These are phyloP conservation scores for Ceratocystis colombiana DNA, from an alignment of 2,329 filamentous ascomycete genomes.

Conservation along the genomic window DNA sequence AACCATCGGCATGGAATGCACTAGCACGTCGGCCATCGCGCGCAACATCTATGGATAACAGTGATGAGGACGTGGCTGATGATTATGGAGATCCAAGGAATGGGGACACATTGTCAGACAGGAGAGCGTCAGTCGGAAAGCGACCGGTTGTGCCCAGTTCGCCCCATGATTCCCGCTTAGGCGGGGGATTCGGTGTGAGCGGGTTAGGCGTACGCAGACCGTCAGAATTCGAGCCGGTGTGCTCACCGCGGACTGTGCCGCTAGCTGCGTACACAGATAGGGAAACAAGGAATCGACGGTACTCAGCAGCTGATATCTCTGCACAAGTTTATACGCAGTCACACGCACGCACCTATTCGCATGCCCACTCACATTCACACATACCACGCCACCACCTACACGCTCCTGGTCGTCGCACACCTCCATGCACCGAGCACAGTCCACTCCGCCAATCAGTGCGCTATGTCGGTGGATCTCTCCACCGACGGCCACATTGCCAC, in stretches of 20 bases:
- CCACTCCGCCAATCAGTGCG: neutral
- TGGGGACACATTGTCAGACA: neutral
- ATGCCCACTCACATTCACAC: neutral
- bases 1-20: constrained; percentile 2
- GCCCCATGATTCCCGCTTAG: neutral
- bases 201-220: neutral
- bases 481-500: neutral
- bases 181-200: neutral
- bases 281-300: neutral
- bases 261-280: neutral
- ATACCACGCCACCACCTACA: neutral
- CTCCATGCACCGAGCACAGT: neutral
- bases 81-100: neutral
- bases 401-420: neutral
- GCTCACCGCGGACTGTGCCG: neutral
- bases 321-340: neutral
- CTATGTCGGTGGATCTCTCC: neutral
- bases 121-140: neutral
- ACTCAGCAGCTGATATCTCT: neutral
- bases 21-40: neutral
- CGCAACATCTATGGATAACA: neutral
- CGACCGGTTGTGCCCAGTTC: too few species aligned
- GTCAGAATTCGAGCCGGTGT: neutral
- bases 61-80: neutral
- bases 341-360: neutral